Percentiles rank a stretch among this genome's conserved stretches.
phyloP scores from a whole-genome alignment of 108 stramenopile genomes.

The Tribonema minus region DNA sequence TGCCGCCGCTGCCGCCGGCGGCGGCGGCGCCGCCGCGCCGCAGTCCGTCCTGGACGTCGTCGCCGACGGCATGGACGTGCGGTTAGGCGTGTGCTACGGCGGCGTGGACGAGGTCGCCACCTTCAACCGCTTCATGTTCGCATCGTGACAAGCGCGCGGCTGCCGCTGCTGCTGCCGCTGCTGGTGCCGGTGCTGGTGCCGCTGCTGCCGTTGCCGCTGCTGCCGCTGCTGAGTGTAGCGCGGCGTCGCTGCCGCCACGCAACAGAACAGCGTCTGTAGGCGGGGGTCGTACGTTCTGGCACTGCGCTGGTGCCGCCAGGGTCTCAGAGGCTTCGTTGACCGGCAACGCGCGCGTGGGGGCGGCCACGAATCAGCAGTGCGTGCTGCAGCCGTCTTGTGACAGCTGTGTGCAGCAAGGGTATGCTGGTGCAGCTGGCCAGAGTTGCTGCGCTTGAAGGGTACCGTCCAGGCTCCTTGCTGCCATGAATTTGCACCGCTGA shows the following conservation, averaged over 20 bases:
- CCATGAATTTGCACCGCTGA: too few relatives aligned
- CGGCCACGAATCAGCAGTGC: too few relatives aligned
- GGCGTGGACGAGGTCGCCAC: constrained; percentile 66
- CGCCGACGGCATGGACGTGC: constrained; percentile 69
- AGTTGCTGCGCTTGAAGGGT: too few relatives aligned
- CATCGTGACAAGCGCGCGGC: background rate
- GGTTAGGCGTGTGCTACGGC: constrained; percentile 76
- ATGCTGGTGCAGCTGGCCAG: too few relatives aligned
- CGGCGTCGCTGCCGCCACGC: background rate
- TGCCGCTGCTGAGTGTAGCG: background rate
- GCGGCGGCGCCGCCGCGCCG: constrained; percentile 54
- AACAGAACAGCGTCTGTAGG: too few relatives aligned
- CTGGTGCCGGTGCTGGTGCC: background rate
- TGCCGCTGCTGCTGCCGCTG: background rate
- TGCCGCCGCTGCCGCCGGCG: background rate
- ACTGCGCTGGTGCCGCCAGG: too few relatives aligned
- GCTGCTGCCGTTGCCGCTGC: background rate
- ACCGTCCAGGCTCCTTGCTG: too few relatives aligned
- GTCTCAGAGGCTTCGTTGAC: too few relatives aligned
- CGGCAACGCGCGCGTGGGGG: too few relatives aligned
- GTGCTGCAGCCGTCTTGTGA: too few relatives aligned
- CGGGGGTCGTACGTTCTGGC: too few relatives aligned
- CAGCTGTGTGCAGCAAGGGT: too few relatives aligned
- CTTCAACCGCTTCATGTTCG: constrained; percentile 71
- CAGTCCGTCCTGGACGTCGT: constrained; percentile 68